Conservation (phyloP, 176 grass and related monocot species). For the Urochloa ruziziensis region DNA sequence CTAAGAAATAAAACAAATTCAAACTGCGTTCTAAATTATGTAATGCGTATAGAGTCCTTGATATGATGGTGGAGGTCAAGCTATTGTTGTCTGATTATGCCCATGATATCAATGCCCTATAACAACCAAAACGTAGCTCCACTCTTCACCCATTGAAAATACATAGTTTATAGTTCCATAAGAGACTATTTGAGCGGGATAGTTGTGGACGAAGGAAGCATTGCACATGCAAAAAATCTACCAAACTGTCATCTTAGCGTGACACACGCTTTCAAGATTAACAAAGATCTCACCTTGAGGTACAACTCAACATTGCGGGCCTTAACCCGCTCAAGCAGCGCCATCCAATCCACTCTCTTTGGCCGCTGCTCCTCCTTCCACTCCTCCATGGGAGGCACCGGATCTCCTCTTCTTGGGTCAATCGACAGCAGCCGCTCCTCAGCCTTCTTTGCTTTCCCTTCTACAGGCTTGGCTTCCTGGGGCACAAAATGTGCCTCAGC, state of each 20-base stretch:
- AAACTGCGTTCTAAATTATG: not conserved
- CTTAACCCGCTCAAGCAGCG: conserved; percentile 71
- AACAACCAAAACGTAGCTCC: not conserved
- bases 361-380: conserved; percentile 73
- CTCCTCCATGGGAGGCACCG: conserved; percentile 51
- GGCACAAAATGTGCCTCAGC: conserved; percentile 62
- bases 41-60: not conserved
- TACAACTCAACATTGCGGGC: conserved; percentile 61
- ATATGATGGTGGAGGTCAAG: not conserved
- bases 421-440: conserved; percentile 61
- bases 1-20: not conserved
- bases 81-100: not conserved
- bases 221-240: not conserved
- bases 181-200: not conserved
- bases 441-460: conserved; percentile 64
- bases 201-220: not conserved
- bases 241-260: too few species aligned
- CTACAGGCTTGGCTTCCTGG: conserved; percentile 57
- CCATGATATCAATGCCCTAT: not conserved
- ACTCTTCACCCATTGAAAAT: not conserved
- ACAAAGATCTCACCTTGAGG: conserved; percentile 61
- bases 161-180: not conserved
- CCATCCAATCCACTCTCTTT: conserved; percentile 73
- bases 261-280: conserved; percentile 7
- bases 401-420: conserved; percentile 53